These are phyloP conservation scores for Plasmodium chabaudi DNA, from an alignment of 169 alveolate genomes.

Conservation along the genomic window DNA sequence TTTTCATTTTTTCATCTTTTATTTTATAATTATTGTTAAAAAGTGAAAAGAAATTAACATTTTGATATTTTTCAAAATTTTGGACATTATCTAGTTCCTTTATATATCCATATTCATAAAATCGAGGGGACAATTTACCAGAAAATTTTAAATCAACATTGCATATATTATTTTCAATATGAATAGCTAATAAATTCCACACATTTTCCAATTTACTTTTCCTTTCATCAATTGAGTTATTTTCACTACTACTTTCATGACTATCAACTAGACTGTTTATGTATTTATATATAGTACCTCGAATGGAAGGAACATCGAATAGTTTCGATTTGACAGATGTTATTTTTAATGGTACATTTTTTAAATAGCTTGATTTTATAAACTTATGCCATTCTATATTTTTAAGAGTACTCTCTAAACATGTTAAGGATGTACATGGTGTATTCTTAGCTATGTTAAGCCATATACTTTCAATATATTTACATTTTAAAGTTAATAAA, in stretches of 20 bases:
- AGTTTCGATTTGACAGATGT: conserved; percentile 36
- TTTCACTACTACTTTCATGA: background rate
- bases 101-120: conserved; percentile 52
- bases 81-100: conserved; percentile 11
- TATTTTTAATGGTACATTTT: conserved; percentile 37
- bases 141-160: conserved; percentile 71
- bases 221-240: background rate
- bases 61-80: conserved; percentile 17
- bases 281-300: conserved; percentile 12
- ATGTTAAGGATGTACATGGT: conserved; percentile 28
- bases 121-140: conserved; percentile 70
- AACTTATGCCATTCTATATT: conserved; percentile 39
- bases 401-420: conserved; percentile 16
- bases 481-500: conserved; percentile 61
- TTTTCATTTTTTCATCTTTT: conserved; percentile 39
- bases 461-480: conserved; percentile 73
- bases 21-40: conserved; percentile 14
- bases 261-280: background rate
- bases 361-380: conserved; percentile 28
- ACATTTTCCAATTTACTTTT: conserved; percentile 11
- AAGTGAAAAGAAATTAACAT: conserved; percentile 56
- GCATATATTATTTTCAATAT: conserved; percentile 65
- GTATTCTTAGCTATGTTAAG: conserved; percentile 46
- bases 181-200: conserved; percentile 60
- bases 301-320: conserved; percentile 20